Conservation (phyloP, 805 yeast genomes). For the Yamadazyma scolyti region DNA sequence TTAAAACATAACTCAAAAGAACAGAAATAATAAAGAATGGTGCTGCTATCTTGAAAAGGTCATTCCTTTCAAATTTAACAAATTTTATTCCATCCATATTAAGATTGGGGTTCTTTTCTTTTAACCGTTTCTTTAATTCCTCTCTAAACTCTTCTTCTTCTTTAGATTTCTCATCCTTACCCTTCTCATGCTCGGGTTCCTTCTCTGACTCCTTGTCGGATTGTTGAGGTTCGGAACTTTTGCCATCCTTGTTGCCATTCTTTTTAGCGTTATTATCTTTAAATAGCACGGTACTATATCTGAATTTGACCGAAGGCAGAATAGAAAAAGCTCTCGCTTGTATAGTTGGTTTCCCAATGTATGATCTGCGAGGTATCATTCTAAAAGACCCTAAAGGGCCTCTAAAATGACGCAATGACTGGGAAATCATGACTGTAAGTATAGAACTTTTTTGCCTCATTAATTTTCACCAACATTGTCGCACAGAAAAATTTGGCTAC, state of each 20-base stretch:
- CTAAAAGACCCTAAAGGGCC: background rate
- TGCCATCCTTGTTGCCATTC: slow-evolving; percentile 3
- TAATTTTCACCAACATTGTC: too few species aligned
- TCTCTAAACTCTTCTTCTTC: slow-evolving; percentile 31
- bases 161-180: slow-evolving; percentile 19
- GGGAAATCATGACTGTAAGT: too few species aligned
- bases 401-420: slow-evolving; percentile 3
- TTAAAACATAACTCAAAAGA: slow-evolving; percentile 9
- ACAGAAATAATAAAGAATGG: slow-evolving; percentile 18
- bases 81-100: slow-evolving; percentile 29
- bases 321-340: slow-evolving; percentile 1
- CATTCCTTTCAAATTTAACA: slow-evolving; percentile 18
- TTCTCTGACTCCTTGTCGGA: slow-evolving; percentile 1
- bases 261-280: slow-evolving; percentile 3
- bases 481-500: too few species aligned
- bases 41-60: slow-evolving; percentile 13
- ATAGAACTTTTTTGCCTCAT: too few species aligned
- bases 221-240: too few species aligned
- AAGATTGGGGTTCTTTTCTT: slow-evolving; percentile 24
- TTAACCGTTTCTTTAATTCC: slow-evolving; percentile 27
- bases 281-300: slow-evolving; percentile 1
- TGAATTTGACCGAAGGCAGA: slow-evolving; percentile 2
- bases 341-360: background rate
- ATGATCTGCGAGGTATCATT: background rate
- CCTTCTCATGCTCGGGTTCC: slow-evolving; percentile 7